phyloP scores from a whole-genome alignment of 1,284 basidiomycete genomes.

The Microbotryomycetes sp. region DNA sequence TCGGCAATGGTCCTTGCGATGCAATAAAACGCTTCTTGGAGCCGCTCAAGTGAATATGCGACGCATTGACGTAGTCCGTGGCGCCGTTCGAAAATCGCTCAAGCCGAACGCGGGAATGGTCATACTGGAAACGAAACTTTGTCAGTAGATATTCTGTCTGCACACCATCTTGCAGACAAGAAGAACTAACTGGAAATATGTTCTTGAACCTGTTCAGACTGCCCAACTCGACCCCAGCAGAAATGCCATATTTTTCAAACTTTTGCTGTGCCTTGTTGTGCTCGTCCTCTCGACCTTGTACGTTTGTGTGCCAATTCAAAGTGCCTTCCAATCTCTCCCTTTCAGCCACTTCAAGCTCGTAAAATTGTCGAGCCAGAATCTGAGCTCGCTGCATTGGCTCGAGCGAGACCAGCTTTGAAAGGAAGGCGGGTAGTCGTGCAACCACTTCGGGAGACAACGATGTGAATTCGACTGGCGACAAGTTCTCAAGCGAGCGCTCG shows the following conservation, averaged over 20 bases:
- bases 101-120: slow-evolving; percentile 62
- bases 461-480: slow-evolving; percentile 68
- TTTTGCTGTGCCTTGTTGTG: slow-evolving; percentile 12
- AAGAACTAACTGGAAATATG: slow-evolving; percentile 49
- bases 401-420: slow-evolving; percentile 60
- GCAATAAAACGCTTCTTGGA: slow-evolving; percentile 74
- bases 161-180: not conserved
- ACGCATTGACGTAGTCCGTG: slow-evolving; percentile 85
- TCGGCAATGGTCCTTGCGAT: slow-evolving; percentile 87
- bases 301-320: slow-evolving; percentile 75
- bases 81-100: slow-evolving; percentile 41
- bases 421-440: slow-evolving; percentile 62
- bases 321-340: slow-evolving; percentile 81
- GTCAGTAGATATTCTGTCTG: not conserved
- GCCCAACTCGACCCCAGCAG: slow-evolving; percentile 90
- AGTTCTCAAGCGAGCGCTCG: slow-evolving; percentile 49
- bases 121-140: slow-evolving; percentile 26
- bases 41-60: slow-evolving; percentile 40
- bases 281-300: slow-evolving; percentile 20
- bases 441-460: slow-evolving; percentile 40
- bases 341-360: slow-evolving; percentile 81
- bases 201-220: slow-evolving; percentile 61
- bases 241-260: slow-evolving; percentile 78
- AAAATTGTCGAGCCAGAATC: slow-evolving; percentile 81
- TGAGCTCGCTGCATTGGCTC: slow-evolving; percentile 58